Evolutionary conservation across 768 basidiomycete species (phyloP).

Genomic region (Termitomyces bulborhizus): DNA sequence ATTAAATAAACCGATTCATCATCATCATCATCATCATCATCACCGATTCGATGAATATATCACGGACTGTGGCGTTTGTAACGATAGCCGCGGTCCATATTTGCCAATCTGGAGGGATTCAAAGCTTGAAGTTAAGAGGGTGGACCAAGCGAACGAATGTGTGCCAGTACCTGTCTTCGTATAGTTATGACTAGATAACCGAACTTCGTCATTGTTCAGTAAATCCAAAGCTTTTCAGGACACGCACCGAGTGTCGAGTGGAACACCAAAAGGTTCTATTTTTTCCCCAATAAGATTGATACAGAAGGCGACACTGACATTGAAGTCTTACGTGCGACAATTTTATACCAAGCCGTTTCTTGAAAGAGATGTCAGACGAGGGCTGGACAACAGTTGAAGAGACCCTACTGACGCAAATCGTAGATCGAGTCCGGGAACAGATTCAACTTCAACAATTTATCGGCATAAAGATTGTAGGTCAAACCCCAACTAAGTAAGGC

Average conservation of each 20-base stretch:
- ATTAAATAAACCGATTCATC: no score
- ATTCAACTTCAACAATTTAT: constrained; percentile 47
- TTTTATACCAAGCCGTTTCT: constrained; percentile 50
- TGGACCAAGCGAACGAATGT: no score
- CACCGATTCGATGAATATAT: constrained; percentile 45
- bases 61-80: constrained; percentile 36
- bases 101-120: constrained; percentile 42
- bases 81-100: constrained; percentile 53
- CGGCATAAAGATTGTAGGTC: constrained; percentile 58
- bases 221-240: background rate
- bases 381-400: background rate
- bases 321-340: constrained; percentile 30
- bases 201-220: background rate
- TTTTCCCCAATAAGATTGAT: background rate
- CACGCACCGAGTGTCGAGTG: constrained; percentile 39
- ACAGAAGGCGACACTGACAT: no score
- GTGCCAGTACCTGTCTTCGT: constrained; percentile 41
- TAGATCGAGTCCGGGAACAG: constrained; percentile 46
- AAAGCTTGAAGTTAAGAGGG: background rate
- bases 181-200: constrained; percentile 36
- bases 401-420: constrained; percentile 33
- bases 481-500: constrained; percentile 44
- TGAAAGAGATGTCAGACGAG: background rate
- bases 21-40: no score
- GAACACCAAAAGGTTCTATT: constrained; percentile 35